Base-by-base conservation (phyloP, 23 red algal species). In the Rhodosorus marinus region DNA sequence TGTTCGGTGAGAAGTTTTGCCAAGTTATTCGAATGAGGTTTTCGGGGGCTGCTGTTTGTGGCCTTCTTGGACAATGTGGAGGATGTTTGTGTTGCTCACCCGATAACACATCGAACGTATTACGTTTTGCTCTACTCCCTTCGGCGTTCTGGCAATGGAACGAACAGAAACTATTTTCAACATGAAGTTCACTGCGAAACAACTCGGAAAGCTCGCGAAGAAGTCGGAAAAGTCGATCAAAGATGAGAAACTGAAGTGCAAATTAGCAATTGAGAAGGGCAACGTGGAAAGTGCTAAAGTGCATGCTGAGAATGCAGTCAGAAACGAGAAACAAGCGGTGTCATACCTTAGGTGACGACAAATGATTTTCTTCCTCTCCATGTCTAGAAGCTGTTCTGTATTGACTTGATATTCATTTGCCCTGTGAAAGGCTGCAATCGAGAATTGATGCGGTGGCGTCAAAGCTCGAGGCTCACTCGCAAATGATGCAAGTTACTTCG, bases 301-400 rank as follows among this genome's bases (percentile, higher is more conserved):
- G 31, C 71, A 81, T 50, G 90, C 90, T 7, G 90, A 98, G 52
- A 78, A 75, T 56, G 78, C 90, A 38, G 86, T 98, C 29, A 69
- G 90, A 22, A 79, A 81, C 22, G 51, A 74, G 24, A 75, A 67
- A 25, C 72, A 85, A 17, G 46, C 79, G 22, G 57, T 80, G 23
- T 58, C 63, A 0, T 98, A 85, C 76, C 70, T 85, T 20, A 64
- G n/a, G n/a, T n/a, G n/a, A n/a, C n/a, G n/a, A n/a, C n/a, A n/a
- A n/a, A n/a, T n/a, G n/a, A n/a, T n/a, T n/a, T n/a, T n/a, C n/a
- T n/a, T n/a, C n/a, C n/a, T n/a, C n/a, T n/a, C n/a, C n/a, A n/a
- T n/a, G n/a, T n/a, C n/a, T n/a, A n/a, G n/a, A n/a, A n/a, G n/a
- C n/a, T n/a, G n/a, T n/a, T n/a, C n/a, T n/a, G n/a, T n/a, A n/a